Evolutionary conservation across 2,329 filamentous ascomycete genomes (phyloP).

Genomic region (Aspergillus persii): DNA sequence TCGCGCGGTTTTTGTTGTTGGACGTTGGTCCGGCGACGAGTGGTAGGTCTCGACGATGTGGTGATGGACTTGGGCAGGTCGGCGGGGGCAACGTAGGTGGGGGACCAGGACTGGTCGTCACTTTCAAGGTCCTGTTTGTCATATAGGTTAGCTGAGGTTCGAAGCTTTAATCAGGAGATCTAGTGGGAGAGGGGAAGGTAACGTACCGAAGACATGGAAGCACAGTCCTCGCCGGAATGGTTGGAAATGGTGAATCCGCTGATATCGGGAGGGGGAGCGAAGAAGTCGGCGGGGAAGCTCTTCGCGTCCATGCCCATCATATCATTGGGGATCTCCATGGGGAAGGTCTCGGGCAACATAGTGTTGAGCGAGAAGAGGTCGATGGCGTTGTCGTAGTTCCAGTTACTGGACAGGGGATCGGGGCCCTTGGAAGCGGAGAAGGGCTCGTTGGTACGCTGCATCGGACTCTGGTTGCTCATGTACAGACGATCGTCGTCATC

Average conservation of each 20-base stretch:
- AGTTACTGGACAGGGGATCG: slow-evolving; percentile 36
- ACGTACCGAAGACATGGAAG: slow-evolving; percentile 27
- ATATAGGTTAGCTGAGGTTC: slow-evolving; percentile 1
- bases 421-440: slow-evolving; percentile 18
- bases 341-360: slow-evolving; percentile 29
- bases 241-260: slow-evolving; percentile 33
- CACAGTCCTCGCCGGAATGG: slow-evolving; percentile 27
- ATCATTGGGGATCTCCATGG: slow-evolving; percentile 31
- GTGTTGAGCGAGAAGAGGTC: slow-evolving; percentile 35
- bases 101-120: slow-evolving; percentile 34
- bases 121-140: slow-evolving; percentile 31
- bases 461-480: slow-evolving; percentile 11
- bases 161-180: background rate
- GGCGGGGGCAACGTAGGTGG: slow-evolving; percentile 21
- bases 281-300: slow-evolving; percentile 31
- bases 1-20: slow-evolving; percentile 10
- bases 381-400: slow-evolving; percentile 35
- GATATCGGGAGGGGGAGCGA: slow-evolving; percentile 28
- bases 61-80: slow-evolving; percentile 11
- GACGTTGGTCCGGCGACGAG: slow-evolving; percentile 9
- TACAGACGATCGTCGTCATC: slow-evolving; percentile 16
- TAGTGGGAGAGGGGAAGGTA: background rate
- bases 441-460: slow-evolving; percentile 11
- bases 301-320: slow-evolving; percentile 29
- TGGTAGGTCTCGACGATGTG: background rate